Percentiles rank a stretch among this genome's conserved stretches.
Evolutionary conservation across 192 early-diverging fungal genomes (phyloP).

Genomic region (Coemansia umbellata): DNA sequence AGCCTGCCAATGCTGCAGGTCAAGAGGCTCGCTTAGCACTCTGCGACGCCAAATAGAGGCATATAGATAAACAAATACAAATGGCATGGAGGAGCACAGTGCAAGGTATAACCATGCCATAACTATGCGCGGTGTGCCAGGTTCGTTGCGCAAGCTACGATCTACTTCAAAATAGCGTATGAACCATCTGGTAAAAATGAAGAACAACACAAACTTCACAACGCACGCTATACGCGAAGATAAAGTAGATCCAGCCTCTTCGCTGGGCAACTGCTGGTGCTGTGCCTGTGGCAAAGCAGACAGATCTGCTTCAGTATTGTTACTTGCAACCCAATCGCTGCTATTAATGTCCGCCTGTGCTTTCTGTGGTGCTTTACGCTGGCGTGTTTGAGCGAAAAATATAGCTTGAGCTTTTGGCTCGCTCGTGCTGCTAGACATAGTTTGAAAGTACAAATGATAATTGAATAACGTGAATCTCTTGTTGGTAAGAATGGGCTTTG

Average conservation of each 20-base stretch:
- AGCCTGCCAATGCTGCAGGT: conserved; percentile 47
- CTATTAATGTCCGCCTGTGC: no score
- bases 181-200: conserved; percentile 29
- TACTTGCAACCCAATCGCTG: no score
- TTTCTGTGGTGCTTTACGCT: conserved; percentile 1
- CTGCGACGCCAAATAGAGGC: conserved; percentile 43
- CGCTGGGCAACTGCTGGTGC: neutral
- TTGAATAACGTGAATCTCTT: no score
- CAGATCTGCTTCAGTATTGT: no score
- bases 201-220: conserved; percentile 16
- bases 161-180: conserved; percentile 41
- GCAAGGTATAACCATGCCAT: conserved; percentile 29
- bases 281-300: no score
- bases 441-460: no score
- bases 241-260: neutral
- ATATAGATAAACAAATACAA: conserved; percentile 37
- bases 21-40: conserved; percentile 35
- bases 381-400: conserved; percentile 25
- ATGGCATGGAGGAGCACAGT: conserved; percentile 20
- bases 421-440: no score
- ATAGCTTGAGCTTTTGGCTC: conserved; percentile 20
- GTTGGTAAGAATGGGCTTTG: no score
- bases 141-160: conserved; percentile 34
- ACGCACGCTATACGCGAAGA: conserved; percentile 17
- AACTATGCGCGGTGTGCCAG: conserved; percentile 32